Base-by-base conservation (phyloP, 2,329 filamentous ascomycete genomes). In the Aciculosporium take region DNA sequence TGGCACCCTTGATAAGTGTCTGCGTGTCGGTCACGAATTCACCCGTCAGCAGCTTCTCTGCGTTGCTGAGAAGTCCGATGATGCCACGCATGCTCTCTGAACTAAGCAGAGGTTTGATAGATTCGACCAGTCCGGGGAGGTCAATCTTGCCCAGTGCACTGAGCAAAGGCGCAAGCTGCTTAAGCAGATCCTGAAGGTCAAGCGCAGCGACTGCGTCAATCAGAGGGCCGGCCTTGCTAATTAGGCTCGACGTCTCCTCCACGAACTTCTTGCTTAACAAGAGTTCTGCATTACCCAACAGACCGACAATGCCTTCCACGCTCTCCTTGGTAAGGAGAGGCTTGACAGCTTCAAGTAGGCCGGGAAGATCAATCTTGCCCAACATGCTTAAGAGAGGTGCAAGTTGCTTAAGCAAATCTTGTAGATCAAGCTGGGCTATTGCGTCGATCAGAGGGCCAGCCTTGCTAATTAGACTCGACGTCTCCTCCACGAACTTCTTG, bases 301-400 rank as follows among this genome's bases (percentile, higher is more conserved):
- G 44, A 7, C 55, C 56, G 7, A 63, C 47, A n/a, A 61, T 46
- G 5, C 57, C 53, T 1, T 56, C 50, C 25, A 60, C 48, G 0
- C 53, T 54, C 1, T 59, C 51, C 27, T 50, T 51, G 0, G 56
- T 59, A 1, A 61, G 52, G 1, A 61, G 42, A 1, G 58, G 58
- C 6, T 48, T 42, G 0, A 61, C 36, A 2, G 57, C 46, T 1
- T 52, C 45, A 0, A 61, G 25, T 0, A 61, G 42, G 1, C 53
- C 51, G 7, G 53, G 38, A 1, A 61, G 46, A 25, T 61, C 53
- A 15, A 61, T 46, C 38, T 59, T 55, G 46, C 54, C 47, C 5
- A 56, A 35, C 9, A 39, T 44, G 10, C 51, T 43, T 17, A 56
- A 40, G 10, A 51, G 36, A 13, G 49, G 54, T 10, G 42, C 48